These are phyloP conservation scores for Polygonum aviculare DNA, from an alignment of 148 eudicot genomes.

Conservation along the genomic window DNA sequence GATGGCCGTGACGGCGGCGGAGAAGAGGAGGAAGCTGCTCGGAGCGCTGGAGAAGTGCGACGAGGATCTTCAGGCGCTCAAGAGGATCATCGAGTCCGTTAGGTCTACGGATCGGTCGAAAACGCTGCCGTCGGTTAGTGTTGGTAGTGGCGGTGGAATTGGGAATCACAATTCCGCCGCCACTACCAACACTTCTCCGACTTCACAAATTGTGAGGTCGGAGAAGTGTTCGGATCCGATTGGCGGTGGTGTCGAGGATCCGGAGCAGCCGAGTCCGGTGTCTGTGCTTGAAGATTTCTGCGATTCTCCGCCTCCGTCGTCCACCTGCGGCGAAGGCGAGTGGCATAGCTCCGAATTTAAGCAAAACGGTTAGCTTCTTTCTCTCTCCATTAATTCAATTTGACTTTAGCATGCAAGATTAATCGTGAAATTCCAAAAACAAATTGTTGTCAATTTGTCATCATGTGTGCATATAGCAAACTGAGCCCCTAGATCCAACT, in stretches of 20 bases:
- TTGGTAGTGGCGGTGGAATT: background rate
- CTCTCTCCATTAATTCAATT: background rate
- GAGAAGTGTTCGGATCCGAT: background rate
- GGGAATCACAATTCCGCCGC: no score
- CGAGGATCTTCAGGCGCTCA: constrained; percentile 56
- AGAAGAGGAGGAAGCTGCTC: constrained; percentile 48
- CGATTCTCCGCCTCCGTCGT: constrained; percentile 11
- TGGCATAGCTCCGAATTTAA: background rate
- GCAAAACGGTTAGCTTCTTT: background rate
- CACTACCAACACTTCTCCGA: no score
- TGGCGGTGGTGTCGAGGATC: constrained; percentile 15
- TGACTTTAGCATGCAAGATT: background rate
- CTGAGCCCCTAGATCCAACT: background rate
- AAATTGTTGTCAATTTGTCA: background rate
- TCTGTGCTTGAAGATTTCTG: constrained; percentile 28
- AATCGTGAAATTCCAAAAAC: background rate
- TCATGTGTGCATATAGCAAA: background rate
- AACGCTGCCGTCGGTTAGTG: constrained; percentile 11
- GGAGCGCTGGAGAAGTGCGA: constrained; percentile 73
- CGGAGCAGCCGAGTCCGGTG: constrained; percentile 36
- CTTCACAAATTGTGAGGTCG: background rate
- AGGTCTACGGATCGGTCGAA: constrained; percentile 16
- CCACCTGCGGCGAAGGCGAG: background rate
- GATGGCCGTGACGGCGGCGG: constrained; percentile 17
- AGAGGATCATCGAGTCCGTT: constrained; percentile 42